Conservation (phyloP, 2,329 filamentous ascomycete genomes). For the Fusarium redolens region DNA sequence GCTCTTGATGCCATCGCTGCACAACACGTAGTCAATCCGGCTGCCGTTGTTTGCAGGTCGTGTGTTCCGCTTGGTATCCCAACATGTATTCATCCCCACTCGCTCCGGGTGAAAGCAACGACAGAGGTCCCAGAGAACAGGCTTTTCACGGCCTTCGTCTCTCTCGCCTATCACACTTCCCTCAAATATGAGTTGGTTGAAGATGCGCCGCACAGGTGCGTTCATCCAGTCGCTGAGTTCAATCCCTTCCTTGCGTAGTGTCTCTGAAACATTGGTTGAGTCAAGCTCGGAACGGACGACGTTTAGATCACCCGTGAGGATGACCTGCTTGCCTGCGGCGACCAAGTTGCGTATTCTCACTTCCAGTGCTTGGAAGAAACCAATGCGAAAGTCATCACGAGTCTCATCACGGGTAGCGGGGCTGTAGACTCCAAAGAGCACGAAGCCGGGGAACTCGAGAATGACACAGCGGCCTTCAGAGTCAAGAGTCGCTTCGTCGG, state of each 20-base stretch:
- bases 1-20: conserved; percentile 78
- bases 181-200: conserved; percentile 86
- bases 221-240: conserved; percentile 79
- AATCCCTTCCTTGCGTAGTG: conserved; percentile 75
- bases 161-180: conserved; percentile 74
- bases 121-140: conserved; percentile 86
- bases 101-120: conserved; percentile 83
- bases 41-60: conserved; percentile 94
- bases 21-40: conserved; percentile 93
- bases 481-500: conserved; percentile 81
- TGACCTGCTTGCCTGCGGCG: conserved; percentile 82
- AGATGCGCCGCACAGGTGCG: conserved; percentile 76
- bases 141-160: conserved; percentile 75
- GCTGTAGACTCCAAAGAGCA: conserved; percentile 91
- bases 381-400: conserved; percentile 83
- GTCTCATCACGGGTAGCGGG: conserved; percentile 89
- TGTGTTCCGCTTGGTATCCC: conserved; percentile 95
- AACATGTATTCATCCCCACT: conserved; percentile 94
- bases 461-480: conserved; percentile 92
- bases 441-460: conserved; percentile 93
- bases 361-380: conserved; percentile 84
- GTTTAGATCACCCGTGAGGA: conserved; percentile 91
- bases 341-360: conserved; percentile 85
- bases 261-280: conserved; percentile 78
- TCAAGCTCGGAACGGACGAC: conserved; percentile 78